Base-by-base conservation (phyloP, 495 filamentous ascomycete genomes). In the Tuber magnatum region DNA sequence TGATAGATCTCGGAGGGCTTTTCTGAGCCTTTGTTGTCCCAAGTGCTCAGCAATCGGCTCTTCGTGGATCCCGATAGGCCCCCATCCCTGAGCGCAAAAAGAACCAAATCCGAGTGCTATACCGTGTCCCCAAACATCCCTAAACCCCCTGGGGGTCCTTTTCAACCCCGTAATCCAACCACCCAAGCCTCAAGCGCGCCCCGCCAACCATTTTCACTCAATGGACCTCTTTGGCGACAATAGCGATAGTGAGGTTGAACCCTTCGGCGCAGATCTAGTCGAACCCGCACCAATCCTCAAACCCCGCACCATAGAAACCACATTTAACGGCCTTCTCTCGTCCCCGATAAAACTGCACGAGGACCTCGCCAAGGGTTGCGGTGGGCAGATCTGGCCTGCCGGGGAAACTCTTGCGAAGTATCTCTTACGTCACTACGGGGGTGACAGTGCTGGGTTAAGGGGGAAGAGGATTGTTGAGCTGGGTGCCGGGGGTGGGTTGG, bases 381-480 rank as follows among this genome's bases (percentile, higher is more conserved):
- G 95, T 24, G 95, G 95, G 2, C 91, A 93, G 81, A 85, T 96
- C 22, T 98, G 95, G 95, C 95, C 94, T 0, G 95, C 95, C 2
- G 95, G 95, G 16, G 91, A 94, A 89, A 89, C 94, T 3, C 84
- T 99, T 40, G 88, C 91, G 16, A 92, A 90, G 82, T 96, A 97
- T 81, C 86, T 97, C 85, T 85, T 99, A 48, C 86, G 89, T 71
- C 73, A 71, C 40, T 78, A 82, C 38, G 41, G 56, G 32, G 72
- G 72, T 28, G 51, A 46, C n/a, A 79, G 56, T 16, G 44, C 75
- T 40, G 43, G 32, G 43, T 65, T 80, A 18, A 76, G 41, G 56
- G 75, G 77, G 39, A 84, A 80, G 46, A 74, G 80, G 83, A 97
- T 95, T 83, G 85, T 97, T 81, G 95, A 98, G 84, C 86, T 99